Evolutionary conservation across 192 early-diverging fungal species (phyloP), one percentile per base, ranked within the genome.

Genomic region (Coemansia sp.): DNA sequence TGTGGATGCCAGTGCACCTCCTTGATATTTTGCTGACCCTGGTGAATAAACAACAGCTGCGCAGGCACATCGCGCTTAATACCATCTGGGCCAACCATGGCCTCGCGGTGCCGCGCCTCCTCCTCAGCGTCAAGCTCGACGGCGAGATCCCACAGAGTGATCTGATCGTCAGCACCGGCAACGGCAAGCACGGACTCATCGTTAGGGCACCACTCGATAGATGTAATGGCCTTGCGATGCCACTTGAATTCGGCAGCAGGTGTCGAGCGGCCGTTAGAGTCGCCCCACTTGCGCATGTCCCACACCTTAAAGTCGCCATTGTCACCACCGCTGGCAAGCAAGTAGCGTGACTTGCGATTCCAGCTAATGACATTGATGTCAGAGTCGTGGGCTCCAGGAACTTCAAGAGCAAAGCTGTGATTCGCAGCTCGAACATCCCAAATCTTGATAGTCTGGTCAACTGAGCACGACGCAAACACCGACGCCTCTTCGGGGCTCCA

Each of bases 341-440:
- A 83, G 70, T 96, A 92, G 46, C 92, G 85, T 62, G 90, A 70
- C 78, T 88, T 91, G 84, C 84, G 86, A 80, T 96, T 97, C 97
- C 97, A 99, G 63, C 88, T 90, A 61, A 99, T 97, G 21, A 98
- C 97, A 75, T 99, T 99, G 64, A 99, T 91, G 62, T 99, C 97
- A 39, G 86, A 85, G 64, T 89, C 86, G 70, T 94, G 93, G 37
- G 95, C 96, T 44, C 88, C 82, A 14, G 73, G 80, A 9, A 93
- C 90, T 12, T 87, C 86, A 5, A 99, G 80, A n/a, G 92, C 92
- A 12, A 87, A 72, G 27, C 64, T 71, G 61, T 86, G 87, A 68
- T 88, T 90, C 77, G 92, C 91, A 44, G 79, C 85, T 45, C 97
- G 89, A 9, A 89, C 89, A 83, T 99, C 97, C 95, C 96, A 99